Percentiles rank a stretch among this genome's conserved stretches.
Evolutionary conservation across 495 filamentous ascomycete genomes (phyloP).

Genomic region (Penicillium canariense): DNA sequence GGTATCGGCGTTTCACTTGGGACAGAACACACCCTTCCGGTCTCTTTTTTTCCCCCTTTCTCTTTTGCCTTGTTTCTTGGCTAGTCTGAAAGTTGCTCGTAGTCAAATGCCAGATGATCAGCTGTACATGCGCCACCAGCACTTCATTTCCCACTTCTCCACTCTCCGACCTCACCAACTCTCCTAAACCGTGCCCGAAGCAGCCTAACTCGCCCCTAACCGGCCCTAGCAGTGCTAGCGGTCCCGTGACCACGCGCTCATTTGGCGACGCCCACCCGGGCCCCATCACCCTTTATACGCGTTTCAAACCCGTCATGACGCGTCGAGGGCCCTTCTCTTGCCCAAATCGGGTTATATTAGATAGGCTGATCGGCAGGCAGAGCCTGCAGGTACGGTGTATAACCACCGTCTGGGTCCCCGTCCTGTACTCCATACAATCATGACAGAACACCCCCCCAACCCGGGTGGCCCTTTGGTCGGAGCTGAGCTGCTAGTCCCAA

Average conservation of each 20-base stretch:
- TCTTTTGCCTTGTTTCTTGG: background rate
- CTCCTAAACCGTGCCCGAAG: background rate
- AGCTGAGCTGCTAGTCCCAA: background rate
- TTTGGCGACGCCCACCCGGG: slow-evolving; percentile 32
- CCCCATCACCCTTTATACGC: slow-evolving; percentile 32
- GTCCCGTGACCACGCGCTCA: slow-evolving; percentile 41
- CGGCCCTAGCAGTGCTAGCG: background rate
- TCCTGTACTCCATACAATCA: slow-evolving; percentile 13
- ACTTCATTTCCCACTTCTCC: slow-evolving; percentile 10
- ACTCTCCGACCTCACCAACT: no score
- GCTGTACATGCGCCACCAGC: background rate
- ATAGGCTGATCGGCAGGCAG: slow-evolving; percentile 2
- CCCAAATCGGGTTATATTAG: slow-evolving; percentile 17
- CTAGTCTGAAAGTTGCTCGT: background rate
- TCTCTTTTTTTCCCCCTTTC: background rate
- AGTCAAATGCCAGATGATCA: slow-evolving; percentile 1
- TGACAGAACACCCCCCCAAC: slow-evolving; percentile 5
- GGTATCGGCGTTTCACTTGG: slow-evolving; percentile 2
- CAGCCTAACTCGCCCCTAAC: slow-evolving; percentile 20
- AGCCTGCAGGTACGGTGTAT: background rate
- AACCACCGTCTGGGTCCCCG: slow-evolving; percentile 1
- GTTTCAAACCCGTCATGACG: slow-evolving; percentile 36
- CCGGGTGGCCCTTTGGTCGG: no score
- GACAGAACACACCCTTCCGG: background rate
- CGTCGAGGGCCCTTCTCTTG: slow-evolving; percentile 18